phyloP scores from a whole-genome alignment of 345 rosid species.

The Leavenworthia alabamica region DNA sequence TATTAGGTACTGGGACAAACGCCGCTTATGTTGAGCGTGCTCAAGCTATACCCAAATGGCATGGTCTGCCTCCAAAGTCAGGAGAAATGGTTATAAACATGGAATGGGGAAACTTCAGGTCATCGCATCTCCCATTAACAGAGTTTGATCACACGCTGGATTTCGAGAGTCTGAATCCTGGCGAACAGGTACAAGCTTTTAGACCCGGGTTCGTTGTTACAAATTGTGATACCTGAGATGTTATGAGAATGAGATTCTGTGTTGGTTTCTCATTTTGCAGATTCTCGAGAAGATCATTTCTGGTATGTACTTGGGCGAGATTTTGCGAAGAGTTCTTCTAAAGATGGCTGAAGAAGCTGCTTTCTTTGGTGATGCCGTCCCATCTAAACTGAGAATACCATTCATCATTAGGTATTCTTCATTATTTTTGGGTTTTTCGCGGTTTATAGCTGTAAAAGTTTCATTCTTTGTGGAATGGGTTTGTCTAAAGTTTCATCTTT shows the following conservation, averaged over 20 bases:
- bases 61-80: conserved; percentile 67
- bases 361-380: conserved; percentile 74
- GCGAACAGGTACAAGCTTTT: conserved; percentile 64
- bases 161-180: conserved; percentile 78
- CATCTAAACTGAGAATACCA: conserved; percentile 59
- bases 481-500: conserved; percentile 1
- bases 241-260: not conserved
- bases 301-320: conserved; percentile 99
- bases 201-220: not conserved
- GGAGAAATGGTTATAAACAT: conserved; percentile 71
- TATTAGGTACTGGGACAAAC: conserved; percentile 94
- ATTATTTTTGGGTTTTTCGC: too few relatives aligned
- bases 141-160: conserved; percentile 73
- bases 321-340: conserved; percentile 68
- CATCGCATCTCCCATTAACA: conserved; percentile 89
- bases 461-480: conserved; percentile 1
- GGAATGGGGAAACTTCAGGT: too few relatives aligned
- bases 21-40: conserved; percentile 78
- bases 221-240: not conserved
- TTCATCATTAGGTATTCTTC: conserved; percentile 46
- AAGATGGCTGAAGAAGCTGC: conserved; percentile 86
- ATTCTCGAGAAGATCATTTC: too few relatives aligned
- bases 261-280: conserved; percentile 27
- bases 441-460: too few relatives aligned
- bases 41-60: conserved; percentile 79